phyloP scores from a whole-genome alignment of 1,139 yeast genomes.

The Geotrichum bryndzae region DNA sequence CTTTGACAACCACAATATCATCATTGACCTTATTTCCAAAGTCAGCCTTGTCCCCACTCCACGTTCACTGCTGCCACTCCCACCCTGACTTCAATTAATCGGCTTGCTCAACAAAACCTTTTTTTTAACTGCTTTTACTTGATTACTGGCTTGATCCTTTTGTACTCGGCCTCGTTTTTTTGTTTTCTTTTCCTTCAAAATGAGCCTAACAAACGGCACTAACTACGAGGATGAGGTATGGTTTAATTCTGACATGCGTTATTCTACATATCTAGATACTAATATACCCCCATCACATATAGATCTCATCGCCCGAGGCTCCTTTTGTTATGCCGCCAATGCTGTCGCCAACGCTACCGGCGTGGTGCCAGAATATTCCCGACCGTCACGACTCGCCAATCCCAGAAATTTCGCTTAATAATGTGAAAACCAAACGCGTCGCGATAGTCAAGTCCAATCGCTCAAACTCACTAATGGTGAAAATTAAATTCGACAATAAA shows the following conservation, averaged over 20 bases:
- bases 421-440: neutral
- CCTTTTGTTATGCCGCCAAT: constrained; percentile 11
- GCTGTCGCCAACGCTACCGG: constrained; percentile 14
- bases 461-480: constrained; percentile 6
- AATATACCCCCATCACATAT: neutral
- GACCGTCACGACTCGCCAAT: neutral
- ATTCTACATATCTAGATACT: neutral
- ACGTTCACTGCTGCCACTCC: neutral
- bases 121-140: neutral
- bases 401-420: neutral
- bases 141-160: neutral
- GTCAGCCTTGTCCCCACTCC: neutral
- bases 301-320: neutral
- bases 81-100: neutral
- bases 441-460: neutral
- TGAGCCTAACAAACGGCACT: neutral
- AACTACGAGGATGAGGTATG: neutral
- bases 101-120: neutral
- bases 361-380: constrained; percentile 8
- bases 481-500: constrained; percentile 3
- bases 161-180: neutral
- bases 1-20: neutral
- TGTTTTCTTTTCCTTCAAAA: neutral
- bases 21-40: neutral
- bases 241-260: neutral